Evolutionary conservation across 176 grass and related monocot genomes (phyloP).

Genomic region (Chloris gayana): DNA sequence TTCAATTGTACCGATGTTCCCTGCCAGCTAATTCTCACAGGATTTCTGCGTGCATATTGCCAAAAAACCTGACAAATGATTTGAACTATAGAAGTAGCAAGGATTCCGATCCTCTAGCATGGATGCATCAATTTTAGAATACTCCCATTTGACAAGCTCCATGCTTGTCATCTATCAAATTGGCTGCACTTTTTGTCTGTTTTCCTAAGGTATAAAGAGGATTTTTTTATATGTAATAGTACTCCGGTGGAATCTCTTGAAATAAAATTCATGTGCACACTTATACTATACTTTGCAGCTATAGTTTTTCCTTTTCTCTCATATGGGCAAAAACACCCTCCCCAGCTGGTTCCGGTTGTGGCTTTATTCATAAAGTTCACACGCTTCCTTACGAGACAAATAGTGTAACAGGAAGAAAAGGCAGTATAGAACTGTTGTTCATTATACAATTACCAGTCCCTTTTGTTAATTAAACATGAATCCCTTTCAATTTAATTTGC

Average conservation of each 20-base stretch:
- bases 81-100: not conserved
- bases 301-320: not conserved
- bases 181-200: not conserved
- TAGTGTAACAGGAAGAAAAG: not conserved
- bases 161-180: constrained; percentile 27
- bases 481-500: not conserved
- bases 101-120: too few species aligned
- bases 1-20: constrained; percentile 7
- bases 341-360: not conserved
- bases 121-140: too few species aligned
- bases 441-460: not conserved
- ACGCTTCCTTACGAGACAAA: not conserved
- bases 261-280: not conserved
- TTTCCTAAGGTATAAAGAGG: not conserved
- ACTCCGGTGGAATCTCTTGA: not conserved
- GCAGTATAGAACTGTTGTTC: constrained; percentile 15
- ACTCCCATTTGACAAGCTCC: not conserved
- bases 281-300: not conserved
- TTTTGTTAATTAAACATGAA: not conserved
- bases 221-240: not conserved
- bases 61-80: not conserved
- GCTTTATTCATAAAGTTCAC: not conserved
- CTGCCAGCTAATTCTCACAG: constrained; percentile 22
- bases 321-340: not conserved
- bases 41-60: constrained; percentile 15